These are phyloP conservation scores for Globisporangium rhizosaccharum DNA, from an alignment of 352 stramenopile species.

Conservation along the genomic window DNA sequence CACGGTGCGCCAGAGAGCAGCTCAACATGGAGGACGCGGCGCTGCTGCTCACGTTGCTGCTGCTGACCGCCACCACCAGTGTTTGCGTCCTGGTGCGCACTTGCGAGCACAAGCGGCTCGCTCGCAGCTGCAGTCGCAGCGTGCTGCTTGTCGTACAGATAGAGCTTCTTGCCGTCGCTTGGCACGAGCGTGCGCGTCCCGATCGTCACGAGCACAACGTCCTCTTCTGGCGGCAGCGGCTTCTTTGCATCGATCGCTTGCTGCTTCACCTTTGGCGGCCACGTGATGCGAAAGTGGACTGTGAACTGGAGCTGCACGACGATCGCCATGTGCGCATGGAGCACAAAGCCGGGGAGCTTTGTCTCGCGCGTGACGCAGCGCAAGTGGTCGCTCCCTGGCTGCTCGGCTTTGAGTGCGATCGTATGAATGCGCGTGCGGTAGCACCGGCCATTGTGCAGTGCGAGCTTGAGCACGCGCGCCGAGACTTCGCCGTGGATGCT, in stretches of 20 bases:
- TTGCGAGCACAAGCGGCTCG: slow-evolving; percentile 19
- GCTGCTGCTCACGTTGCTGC: slow-evolving; percentile 17
- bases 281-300: slow-evolving; percentile 71
- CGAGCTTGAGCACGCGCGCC: slow-evolving; percentile 73
- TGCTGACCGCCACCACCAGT: background rate
- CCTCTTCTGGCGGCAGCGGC: slow-evolving; percentile 51
- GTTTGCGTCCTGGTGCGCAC: background rate
- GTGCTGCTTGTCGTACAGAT: slow-evolving; percentile 60
- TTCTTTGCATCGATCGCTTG: slow-evolving; percentile 56
- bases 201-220: slow-evolving; percentile 74
- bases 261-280: slow-evolving; percentile 60
- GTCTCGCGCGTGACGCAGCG: slow-evolving; percentile 37
- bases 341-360: slow-evolving; percentile 67
- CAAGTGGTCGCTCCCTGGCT: slow-evolving; percentile 65
- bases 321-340: slow-evolving; percentile 73
- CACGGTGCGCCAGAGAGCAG: slow-evolving; percentile 54
- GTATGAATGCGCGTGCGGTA: slow-evolving; percentile 64
- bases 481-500: slow-evolving; percentile 66
- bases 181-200: slow-evolving; percentile 55
- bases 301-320: slow-evolving; percentile 86
- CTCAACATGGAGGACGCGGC: slow-evolving; percentile 56
- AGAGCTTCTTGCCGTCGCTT: slow-evolving; percentile 74
- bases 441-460: slow-evolving; percentile 85
- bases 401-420: slow-evolving; percentile 60
- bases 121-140: slow-evolving; percentile 17